Conservation (phyloP, 106 monocot genomes). For the Iris macrosiphon region DNA sequence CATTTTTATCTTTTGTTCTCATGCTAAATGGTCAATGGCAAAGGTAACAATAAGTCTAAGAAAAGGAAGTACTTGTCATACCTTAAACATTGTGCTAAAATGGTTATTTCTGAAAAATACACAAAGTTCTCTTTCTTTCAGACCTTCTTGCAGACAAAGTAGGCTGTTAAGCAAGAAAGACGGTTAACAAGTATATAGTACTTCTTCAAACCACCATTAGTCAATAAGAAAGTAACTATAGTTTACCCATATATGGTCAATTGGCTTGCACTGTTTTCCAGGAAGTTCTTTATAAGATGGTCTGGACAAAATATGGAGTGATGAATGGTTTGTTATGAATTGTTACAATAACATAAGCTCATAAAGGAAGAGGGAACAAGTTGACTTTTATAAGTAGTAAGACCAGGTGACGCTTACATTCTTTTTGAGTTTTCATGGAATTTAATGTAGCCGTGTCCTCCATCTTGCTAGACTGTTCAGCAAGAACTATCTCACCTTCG, state of each 20-base stretch:
- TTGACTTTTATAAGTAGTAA: too few species aligned
- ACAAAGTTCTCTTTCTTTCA: conserved; percentile 87
- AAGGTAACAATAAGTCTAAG: too few species aligned
- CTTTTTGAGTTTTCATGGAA: conserved; percentile 15
- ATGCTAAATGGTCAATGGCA: too few species aligned
- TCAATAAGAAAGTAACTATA: too few species aligned
- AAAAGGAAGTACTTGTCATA: conserved; percentile 17
- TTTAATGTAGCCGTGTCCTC: conserved; percentile 8
- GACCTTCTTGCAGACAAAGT: conserved; percentile 84
- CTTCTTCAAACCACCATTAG: too few species aligned
- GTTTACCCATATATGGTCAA: conserved; percentile 91
- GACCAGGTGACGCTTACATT: conserved; percentile 31
- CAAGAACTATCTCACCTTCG: conserved; percentile 89
- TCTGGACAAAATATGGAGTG: too few species aligned
- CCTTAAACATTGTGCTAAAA: conserved; percentile 99
- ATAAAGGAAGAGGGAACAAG: too few species aligned
- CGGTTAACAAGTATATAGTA: neutral
- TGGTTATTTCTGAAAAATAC: conserved; percentile 99
- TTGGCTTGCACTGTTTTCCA: conserved; percentile 79
- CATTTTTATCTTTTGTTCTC: too few species aligned
- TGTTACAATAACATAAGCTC: too few species aligned
- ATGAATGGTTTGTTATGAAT: too few species aligned
- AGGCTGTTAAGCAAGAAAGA: conserved; percentile 45
- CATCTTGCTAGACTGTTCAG: conserved; percentile 45
- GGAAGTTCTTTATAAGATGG: conserved; percentile 61